phyloP scores from a whole-genome alignment of 306 rosid genomes.

The Quercus engelmannii region DNA sequence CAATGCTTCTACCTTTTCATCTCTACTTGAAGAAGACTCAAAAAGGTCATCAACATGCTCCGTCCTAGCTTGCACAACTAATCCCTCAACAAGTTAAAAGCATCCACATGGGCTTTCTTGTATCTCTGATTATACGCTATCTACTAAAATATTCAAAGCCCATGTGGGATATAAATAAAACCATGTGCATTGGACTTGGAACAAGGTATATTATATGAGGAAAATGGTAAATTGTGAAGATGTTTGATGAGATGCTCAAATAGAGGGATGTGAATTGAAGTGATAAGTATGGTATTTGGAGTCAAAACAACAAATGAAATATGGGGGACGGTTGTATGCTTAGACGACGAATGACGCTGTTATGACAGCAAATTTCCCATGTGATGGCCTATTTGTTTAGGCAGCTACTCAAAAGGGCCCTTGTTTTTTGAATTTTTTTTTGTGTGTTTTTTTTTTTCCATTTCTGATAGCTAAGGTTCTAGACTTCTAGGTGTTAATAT shows the following conservation, averaged over 20 bases:
- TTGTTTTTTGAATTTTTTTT: not conserved
- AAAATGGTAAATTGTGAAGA: not conserved
- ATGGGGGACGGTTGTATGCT: conserved; percentile 21
- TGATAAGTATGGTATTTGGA: conserved; percentile 27
- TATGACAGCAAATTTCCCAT: conserved; percentile 61
- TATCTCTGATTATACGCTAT: not conserved
- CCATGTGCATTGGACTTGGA: conserved; percentile 37
- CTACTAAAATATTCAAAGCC: not conserved
- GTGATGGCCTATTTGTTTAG: conserved; percentile 44
- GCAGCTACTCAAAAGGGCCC: not conserved
- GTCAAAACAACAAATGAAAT: conserved; percentile 5
- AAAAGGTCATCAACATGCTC: conserved; percentile 35
- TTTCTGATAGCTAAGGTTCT: conserved; percentile 24
- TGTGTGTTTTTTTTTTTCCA: not conserved
- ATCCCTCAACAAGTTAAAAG: conserved; percentile 1
- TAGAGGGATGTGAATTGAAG: conserved; percentile 23
- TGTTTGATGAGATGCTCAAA: conserved; percentile 15
- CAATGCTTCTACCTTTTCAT: conserved; percentile 43
- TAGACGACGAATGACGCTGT: conserved; percentile 27
- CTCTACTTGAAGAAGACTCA: conserved; percentile 42
- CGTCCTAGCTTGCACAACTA: conserved; percentile 38
- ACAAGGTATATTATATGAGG: conserved; percentile 11
- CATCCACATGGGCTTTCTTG: conserved; percentile 15
- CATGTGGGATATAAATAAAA: conserved; percentile 38
- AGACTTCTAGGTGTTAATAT: not conserved